Percentiles rank a stretch among this genome's conserved stretches.
phyloP scores from a whole-genome alignment of 345 rosid species.

The Gossypium turneri region DNA sequence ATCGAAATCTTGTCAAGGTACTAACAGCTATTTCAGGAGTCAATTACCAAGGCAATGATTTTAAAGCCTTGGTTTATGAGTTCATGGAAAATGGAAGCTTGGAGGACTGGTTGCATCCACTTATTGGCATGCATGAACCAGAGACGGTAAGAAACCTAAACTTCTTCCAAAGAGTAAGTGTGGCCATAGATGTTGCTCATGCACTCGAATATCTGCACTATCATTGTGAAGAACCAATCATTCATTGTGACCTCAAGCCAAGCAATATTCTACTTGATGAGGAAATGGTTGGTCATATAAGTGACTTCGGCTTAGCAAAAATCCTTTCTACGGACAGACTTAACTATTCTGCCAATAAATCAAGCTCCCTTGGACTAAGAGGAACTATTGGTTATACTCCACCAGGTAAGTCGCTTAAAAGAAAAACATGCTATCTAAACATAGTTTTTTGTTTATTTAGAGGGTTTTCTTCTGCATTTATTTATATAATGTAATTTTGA shows the following conservation, averaged over 20 bases:
- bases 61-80: constrained; percentile 14
- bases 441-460: background rate
- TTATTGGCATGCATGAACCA: background rate
- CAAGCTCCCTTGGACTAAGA: constrained; percentile 10
- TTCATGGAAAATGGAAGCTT: constrained; percentile 16
- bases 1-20: constrained; percentile 41
- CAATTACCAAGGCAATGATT: constrained; percentile 3
- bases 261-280: constrained; percentile 16
- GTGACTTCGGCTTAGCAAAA: constrained; percentile 13
- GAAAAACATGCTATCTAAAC: background rate
- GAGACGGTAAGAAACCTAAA: background rate
- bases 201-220: constrained; percentile 25
- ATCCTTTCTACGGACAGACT: background rate
- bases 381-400: constrained; percentile 27
- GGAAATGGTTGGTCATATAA: background rate
- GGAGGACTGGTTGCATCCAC: constrained; percentile 20
- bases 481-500: background rate
- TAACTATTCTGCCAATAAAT: background rate
- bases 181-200: constrained; percentile 15
- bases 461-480: background rate
- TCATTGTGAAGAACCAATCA: background rate
- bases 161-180: background rate
- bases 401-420: constrained; percentile 19
- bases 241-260: constrained; percentile 29
- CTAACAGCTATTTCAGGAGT: constrained; percentile 18